Evolutionary conservation across 176 grass and related monocot species (phyloP).

Genomic region (Oryza brachyantha): DNA sequence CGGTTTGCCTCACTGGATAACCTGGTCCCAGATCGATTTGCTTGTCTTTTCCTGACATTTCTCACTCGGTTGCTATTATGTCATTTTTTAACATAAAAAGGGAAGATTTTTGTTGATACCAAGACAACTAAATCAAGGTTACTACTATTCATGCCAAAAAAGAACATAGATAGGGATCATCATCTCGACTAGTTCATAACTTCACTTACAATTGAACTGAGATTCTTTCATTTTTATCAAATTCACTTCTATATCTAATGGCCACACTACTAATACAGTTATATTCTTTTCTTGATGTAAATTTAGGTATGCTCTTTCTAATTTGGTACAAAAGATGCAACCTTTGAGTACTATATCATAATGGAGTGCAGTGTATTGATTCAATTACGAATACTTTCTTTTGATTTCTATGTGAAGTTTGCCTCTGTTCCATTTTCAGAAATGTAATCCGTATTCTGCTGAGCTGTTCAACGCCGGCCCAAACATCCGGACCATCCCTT

Average conservation of each 20-base stretch:
- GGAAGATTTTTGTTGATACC: too few species aligned
- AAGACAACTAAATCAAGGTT: too few species aligned
- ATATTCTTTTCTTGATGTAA: too few species aligned
- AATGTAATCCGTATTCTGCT: constrained; percentile 69
- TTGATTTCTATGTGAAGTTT: background rate
- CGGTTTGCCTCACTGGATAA: background rate
- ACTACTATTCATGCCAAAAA: background rate
- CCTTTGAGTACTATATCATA: background rate
- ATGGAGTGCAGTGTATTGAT: background rate
- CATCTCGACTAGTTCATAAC: background rate
- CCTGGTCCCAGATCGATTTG: background rate
- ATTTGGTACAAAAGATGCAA: background rate
- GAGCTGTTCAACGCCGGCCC: constrained; percentile 49
- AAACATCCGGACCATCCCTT: constrained; percentile 46
- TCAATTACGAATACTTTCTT: background rate
- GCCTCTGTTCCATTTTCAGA: constrained; percentile 41
- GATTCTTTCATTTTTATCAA: background rate
- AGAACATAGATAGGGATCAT: background rate
- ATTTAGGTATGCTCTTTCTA: background rate
- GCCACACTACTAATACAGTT: background rate
- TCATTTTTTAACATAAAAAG: too few species aligned
- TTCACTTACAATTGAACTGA: background rate
- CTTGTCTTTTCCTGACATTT: background rate
- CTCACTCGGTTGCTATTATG: too few species aligned
- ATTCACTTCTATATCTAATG: background rate